Evolutionary conservation across 1,284 basidiomycete genomes (phyloP), one percentile per base, ranked within the genome.

Genomic region (Trametes pubescens): DNA sequence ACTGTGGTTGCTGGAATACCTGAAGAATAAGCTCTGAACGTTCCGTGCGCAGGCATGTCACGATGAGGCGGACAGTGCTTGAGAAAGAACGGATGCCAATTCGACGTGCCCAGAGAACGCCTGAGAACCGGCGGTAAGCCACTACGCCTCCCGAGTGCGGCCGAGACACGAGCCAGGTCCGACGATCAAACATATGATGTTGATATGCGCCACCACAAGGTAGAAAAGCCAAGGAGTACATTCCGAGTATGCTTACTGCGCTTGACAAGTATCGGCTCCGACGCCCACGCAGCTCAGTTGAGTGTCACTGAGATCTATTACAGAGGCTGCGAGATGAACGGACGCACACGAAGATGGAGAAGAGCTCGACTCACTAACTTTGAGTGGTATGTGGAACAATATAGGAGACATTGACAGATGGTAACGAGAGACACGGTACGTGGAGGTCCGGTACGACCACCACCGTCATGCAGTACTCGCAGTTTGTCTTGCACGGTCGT

Each of bases 11-110:
- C 26, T 46, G 16, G 43, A 16, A 14, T 32, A 38, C 46, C 18
- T 24, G 43, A 22, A 21, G 16, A 24, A 37, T 1, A 11, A 38
- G 2, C 18, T 26, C 35, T 18, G 21, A 46, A 22, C 22, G 22
- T 40, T 32, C 9, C 16, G 35, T 29, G 59, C 46, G 47, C 22
- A 47, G 40, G 35, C 52, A 61, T 52, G 59, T 55, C 59, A 61
- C 59, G 37, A 61, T 46, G 4, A 40, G 4, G 6, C 10, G 7
- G 29, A 55, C 49, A 49, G 9, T 4, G 7, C 35, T 46, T 49
- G 46, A 18, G 46, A 49, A 22, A 18, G 10, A 21, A n/a, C 32
- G 24, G 14, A 18, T 21, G 53, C 29, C 53, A 34, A n/a, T 32
- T 26, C 40, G 40, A 46, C 13, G n/a, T 44, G 38, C 40, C 40